Percentiles rank a stretch among this genome's conserved stretches.
Evolutionary conservation across 208 protist species (phyloP).

Genomic region (Acanthamoeba lenticulata): DNA sequence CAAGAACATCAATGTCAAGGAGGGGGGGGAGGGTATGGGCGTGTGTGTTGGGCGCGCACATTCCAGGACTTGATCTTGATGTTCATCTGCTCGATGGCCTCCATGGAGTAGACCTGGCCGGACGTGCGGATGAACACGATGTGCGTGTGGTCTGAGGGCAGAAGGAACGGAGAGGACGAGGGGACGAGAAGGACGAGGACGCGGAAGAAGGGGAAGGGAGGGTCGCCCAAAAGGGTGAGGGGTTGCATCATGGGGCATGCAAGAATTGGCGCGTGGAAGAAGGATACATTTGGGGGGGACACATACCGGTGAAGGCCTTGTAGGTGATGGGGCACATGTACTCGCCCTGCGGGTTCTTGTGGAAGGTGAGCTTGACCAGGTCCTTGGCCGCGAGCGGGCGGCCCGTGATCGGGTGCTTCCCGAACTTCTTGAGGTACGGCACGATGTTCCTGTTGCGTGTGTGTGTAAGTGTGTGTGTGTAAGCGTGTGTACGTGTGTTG

Average conservation of each 20-base stretch:
- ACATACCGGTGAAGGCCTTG: slow-evolving; percentile 88
- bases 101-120: slow-evolving; percentile 91
- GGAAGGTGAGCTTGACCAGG: slow-evolving; percentile 85
- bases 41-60: not conserved
- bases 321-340: slow-evolving; percentile 89
- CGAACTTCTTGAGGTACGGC: slow-evolving; percentile 88
- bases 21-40: not conserved
- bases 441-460: slow-evolving; percentile 89
- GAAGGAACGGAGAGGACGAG: not conserved
- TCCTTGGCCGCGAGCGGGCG: slow-evolving; percentile 84
- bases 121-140: slow-evolving; percentile 88
- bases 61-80: slow-evolving; percentile 86
- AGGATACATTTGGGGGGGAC: not conserved
- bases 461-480: too few relatives aligned
- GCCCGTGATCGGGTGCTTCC: slow-evolving; percentile 87
- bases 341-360: slow-evolving; percentile 82
- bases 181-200: too few relatives aligned
- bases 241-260: too few relatives aligned
- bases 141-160: slow-evolving; percentile 81
- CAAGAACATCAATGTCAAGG: not conserved
- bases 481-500: too few relatives aligned
- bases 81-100: slow-evolving; percentile 91
- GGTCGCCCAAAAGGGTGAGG: too few relatives aligned
- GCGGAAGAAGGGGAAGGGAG: too few relatives aligned
- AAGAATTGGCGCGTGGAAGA: not conserved